A percentile compares a stretch with the other conserved stretches of the same genome.
These are phyloP conservation scores for Butyriboletus appendiculatus DNA, from an alignment of 1,284 basidiomycete genomes.

Conservation along the genomic window DNA sequence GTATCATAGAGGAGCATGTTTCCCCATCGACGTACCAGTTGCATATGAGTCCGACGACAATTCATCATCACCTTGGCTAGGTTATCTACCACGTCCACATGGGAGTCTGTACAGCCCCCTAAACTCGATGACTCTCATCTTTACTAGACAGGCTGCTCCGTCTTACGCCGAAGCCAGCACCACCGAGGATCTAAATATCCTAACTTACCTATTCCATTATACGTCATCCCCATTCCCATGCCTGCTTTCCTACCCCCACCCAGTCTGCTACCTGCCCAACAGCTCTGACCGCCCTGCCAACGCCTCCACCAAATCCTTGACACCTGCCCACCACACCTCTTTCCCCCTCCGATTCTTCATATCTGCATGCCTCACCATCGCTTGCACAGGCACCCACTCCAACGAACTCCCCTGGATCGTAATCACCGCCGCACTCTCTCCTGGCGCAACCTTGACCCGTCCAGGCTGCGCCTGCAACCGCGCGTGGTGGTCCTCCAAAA, in stretches of 20 bases:
- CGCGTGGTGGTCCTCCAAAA: slow-evolving; percentile 84
- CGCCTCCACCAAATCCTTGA: slow-evolving; percentile 73
- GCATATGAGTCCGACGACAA: no score
- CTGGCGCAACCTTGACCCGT: slow-evolving; percentile 52
- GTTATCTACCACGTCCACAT: no score
- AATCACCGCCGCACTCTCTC: slow-evolving; percentile 85
- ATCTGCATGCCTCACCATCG: slow-evolving; percentile 87
- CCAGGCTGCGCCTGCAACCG: slow-evolving; percentile 46
- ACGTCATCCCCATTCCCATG: no score
- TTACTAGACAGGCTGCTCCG: neutral
- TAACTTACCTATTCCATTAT: neutral
- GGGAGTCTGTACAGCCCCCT: no score
- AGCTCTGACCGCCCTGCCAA: slow-evolving; percentile 66
- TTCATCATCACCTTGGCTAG: no score
- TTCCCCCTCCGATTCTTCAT: slow-evolving; percentile 88
- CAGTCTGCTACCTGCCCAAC: slow-evolving; percentile 9
- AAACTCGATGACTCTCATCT: no score
- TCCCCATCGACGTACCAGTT: no score
- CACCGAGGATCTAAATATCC: neutral
- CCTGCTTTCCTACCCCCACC: no score
- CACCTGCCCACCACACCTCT: slow-evolving; percentile 77
- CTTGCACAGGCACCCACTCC: slow-evolving; percentile 80
- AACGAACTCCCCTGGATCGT: slow-evolving; percentile 85
- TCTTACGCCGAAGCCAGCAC: neutral
- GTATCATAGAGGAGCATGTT: no score